phyloP scores from a whole-genome alignment of 257 asterid genomes.

The Solanum medicagineum region DNA sequence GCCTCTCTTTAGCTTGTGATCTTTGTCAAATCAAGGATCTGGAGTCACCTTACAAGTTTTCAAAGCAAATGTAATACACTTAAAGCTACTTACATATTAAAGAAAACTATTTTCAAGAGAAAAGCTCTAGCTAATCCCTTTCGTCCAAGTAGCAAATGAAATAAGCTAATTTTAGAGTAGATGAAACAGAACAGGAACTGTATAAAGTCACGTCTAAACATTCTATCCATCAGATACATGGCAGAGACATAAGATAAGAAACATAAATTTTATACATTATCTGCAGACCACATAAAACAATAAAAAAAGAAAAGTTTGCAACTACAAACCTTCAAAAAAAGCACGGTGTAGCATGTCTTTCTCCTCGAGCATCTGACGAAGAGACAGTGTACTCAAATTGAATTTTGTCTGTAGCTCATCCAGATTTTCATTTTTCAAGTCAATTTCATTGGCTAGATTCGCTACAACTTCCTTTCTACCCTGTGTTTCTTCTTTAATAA shows the following conservation, averaged over 20 bases:
- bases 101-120: neutral
- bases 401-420: slow-evolving; percentile 44
- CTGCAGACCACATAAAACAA: neutral
- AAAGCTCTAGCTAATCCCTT: neutral
- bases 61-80: neutral
- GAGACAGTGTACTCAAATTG: slow-evolving; percentile 49
- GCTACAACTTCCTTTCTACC: slow-evolving; percentile 41
- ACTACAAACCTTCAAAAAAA: slow-evolving; percentile 57
- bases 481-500: slow-evolving; percentile 27
- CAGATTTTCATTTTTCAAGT: slow-evolving; percentile 52
- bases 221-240: neutral
- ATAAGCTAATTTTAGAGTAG: neutral
- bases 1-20: neutral
- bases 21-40: neutral
- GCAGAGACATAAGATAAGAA: neutral
- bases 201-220: neutral
- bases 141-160: neutral
- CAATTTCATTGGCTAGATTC: slow-evolving; percentile 53
- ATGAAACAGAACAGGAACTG: neutral
- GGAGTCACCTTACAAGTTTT: neutral
- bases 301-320: neutral
- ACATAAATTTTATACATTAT: neutral
- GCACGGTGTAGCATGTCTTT: slow-evolving; percentile 66
- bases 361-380: slow-evolving; percentile 76
- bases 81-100: neutral